Conservation (phyloP, 306 rosid genomes). For the Glycine soja region DNA sequence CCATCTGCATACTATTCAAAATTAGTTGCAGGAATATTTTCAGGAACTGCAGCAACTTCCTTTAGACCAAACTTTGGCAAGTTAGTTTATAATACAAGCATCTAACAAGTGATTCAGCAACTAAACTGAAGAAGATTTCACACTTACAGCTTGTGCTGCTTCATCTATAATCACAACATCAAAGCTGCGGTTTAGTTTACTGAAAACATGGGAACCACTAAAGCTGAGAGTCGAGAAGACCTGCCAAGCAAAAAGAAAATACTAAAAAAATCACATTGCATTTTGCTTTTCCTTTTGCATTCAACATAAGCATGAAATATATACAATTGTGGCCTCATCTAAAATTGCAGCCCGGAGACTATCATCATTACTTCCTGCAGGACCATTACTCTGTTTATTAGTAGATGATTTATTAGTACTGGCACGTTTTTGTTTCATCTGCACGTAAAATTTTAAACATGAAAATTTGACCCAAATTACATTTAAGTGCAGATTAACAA, state of each 20-base stretch:
- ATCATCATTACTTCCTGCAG: constrained; percentile 69
- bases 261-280: constrained; percentile 40
- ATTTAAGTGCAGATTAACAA: constrained; percentile 27
- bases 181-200: constrained; percentile 81
- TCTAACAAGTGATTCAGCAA: constrained; percentile 31
- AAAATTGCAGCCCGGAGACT: constrained; percentile 72
- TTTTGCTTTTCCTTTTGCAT: constrained; percentile 13
- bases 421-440: constrained; percentile 70
- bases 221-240: constrained; percentile 96
- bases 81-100: constrained; percentile 33
- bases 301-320: constrained; percentile 41
- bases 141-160: constrained; percentile 99
- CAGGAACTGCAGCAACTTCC: constrained; percentile 26
- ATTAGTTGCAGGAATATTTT: background rate
- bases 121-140: constrained; percentile 27
- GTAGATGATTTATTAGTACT: constrained; percentile 56
- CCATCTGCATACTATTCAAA: background rate
- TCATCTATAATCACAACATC: constrained; percentile 96
- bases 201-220: constrained; percentile 80
- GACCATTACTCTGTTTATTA: constrained; percentile 68
- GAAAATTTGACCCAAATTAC: constrained; percentile 34
- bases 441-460: constrained; percentile 48
- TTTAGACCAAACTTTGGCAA: constrained; percentile 18
- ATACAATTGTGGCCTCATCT: constrained; percentile 93
- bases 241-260: constrained; percentile 61